Evolutionary conservation across 306 rosid species (phyloP).

Genomic region (Acacia confusa): DNA sequence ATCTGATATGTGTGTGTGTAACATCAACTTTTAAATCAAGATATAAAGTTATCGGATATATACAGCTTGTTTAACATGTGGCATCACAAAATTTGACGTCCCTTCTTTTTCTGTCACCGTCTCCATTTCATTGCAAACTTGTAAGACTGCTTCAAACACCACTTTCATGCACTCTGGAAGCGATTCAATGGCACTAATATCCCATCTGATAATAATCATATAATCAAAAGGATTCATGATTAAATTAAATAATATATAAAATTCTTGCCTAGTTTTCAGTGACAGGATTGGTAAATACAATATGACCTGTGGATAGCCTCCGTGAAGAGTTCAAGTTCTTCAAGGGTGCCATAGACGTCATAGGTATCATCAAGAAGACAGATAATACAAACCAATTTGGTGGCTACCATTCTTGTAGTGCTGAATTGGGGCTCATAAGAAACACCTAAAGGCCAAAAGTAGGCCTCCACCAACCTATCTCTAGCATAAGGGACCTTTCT

Average conservation of each 20-base stretch:
- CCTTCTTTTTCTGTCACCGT: not conserved
- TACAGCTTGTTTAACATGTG: not conserved
- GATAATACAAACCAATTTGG: not conserved
- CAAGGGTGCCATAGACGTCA: not conserved
- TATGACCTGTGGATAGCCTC: not conserved
- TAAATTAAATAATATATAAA: not conserved
- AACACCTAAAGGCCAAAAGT: not conserved
- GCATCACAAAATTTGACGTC: not conserved
- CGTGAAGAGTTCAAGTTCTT: not conserved
- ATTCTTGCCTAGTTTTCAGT: not conserved
- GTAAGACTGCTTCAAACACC: not conserved
- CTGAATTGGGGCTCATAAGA: no score
- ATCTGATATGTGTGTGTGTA: no score
- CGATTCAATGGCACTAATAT: not conserved
- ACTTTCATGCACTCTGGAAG: conserved; percentile 40
- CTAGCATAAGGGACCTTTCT: conserved; percentile 19
- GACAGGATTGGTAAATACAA: not conserved
- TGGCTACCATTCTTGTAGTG: not conserved
- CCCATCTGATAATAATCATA: conserved; percentile 21
- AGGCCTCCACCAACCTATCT: conserved; percentile 38
- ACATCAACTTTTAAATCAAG: not conserved
- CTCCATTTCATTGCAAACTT: conserved; percentile 3
- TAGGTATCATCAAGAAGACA: not conserved
- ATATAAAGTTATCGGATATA: not conserved
- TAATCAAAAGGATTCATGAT: not conserved